phyloP scores from a whole-genome alignment of 1,284 basidiomycete species.

The Naganishia albida region DNA sequence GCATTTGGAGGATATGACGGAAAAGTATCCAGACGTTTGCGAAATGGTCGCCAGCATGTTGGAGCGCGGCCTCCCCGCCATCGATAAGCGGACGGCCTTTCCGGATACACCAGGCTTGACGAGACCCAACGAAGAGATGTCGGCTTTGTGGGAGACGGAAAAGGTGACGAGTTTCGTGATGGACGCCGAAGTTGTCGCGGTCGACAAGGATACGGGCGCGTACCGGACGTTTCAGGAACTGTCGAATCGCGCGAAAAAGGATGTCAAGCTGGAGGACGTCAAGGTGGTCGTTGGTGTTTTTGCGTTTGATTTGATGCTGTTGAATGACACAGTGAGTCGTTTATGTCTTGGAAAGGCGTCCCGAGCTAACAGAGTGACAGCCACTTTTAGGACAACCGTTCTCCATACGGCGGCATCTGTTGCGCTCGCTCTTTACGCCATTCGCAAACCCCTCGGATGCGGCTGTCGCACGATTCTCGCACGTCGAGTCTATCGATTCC shows the following conservation, averaged over 20 bases:
- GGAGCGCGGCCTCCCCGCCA: constrained; percentile 45
- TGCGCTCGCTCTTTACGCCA: constrained; percentile 65
- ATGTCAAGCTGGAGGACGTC: constrained; percentile 94
- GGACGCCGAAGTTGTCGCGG: constrained; percentile 95
- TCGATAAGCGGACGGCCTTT: constrained; percentile 36
- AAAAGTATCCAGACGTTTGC: constrained; percentile 88
- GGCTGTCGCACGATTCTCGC: constrained; percentile 67
- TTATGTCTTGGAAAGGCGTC: neutral
- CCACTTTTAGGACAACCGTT: constrained; percentile 71
- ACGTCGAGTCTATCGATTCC: constrained; percentile 75
- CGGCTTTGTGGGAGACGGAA: constrained; percentile 40
- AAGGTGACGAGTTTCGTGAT: constrained; percentile 77
- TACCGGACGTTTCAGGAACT: constrained; percentile 98
- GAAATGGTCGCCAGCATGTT: constrained; percentile 58
- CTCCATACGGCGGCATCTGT: constrained; percentile 67
- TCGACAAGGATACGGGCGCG: constrained; percentile 78
- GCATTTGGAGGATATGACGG: constrained; percentile 90
- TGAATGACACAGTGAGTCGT: constrained; percentile 81
- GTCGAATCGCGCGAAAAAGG: constrained; percentile 91
- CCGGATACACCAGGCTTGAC: constrained; percentile 39
- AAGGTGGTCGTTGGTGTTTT: constrained; percentile 93
- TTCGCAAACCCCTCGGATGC: constrained; percentile 51
- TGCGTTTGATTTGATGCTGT: constrained; percentile 89
- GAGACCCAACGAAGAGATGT: constrained; percentile 36
- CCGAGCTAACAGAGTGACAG: constrained; percentile 53